These are phyloP conservation scores for Aspergillus leporis DNA, from an alignment of 495 filamentous ascomycete genomes.

Conservation along the genomic window DNA sequence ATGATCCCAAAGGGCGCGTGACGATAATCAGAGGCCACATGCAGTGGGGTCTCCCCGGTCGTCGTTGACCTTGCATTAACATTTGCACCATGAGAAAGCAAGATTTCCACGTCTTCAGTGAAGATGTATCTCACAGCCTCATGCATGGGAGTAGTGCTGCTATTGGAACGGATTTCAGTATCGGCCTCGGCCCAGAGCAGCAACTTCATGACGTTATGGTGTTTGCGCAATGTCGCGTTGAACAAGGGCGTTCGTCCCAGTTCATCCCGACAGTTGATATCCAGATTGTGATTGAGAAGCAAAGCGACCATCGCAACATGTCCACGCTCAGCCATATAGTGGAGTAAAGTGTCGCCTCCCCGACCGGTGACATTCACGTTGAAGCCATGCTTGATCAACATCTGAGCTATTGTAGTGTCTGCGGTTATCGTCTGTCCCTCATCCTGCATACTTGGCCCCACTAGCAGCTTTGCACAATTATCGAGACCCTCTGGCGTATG, in stretches of 20 bases:
- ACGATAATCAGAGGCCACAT: neutral
- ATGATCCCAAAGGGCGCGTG: neutral
- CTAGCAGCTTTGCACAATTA: neutral
- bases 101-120: neutral
- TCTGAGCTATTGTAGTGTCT: neutral
- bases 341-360: neutral
- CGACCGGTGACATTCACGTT: neutral
- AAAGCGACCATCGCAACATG: neutral
- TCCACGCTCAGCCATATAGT: neutral
- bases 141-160: neutral
- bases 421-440: neutral
- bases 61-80: neutral
- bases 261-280: neutral
- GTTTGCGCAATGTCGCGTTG: neutral
- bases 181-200: neutral
- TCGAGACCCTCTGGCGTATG: neutral
- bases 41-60: neutral
- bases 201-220: neutral
- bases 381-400: neutral
- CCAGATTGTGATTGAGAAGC: neutral
- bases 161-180: neutral
- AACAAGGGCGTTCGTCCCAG: neutral
- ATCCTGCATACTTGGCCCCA: neutral
- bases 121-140: neutral
- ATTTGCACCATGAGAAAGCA: neutral